Base-by-base conservation (phyloP, 1,284 basidiomycete genomes). In the Taiwanofungus camphoratus region DNA sequence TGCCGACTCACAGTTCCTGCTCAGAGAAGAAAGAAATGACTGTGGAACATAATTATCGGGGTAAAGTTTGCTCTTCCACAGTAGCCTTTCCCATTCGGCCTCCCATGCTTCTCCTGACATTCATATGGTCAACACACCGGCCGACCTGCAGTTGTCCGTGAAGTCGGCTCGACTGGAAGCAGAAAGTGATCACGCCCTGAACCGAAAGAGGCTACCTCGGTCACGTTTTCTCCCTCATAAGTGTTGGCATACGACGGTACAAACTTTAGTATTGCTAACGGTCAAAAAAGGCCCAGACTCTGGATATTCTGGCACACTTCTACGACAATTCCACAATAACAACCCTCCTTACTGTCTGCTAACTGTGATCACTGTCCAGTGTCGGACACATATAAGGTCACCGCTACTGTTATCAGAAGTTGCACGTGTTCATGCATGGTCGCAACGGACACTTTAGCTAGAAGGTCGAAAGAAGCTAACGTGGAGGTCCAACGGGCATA, bases 41-140 rank as follows among this genome's bases (percentile, higher is more conserved):
- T 67, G 66, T 8, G 88, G 86, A 39, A 96, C 84, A 65, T 92
- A 80, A 61, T 94, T 92, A 66, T 96, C 93, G 12, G 87, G 80
- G 59, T 76, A 87, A 4, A 76, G 69, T 58, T 87, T 87, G 48
- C 64, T 68, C 58, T 82, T 82, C 91, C 92, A 96, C 15, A 97
- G 76, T n/a, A 88, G 72, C 58, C 83, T 87, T 59, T 84, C 78
- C 88, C 91, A 95, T 52, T 67, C 57, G 34, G 45, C 53, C 60
- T 83, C 77, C 87, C 88, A 93, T 50, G 61, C 55, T 36, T 48
- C 51, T 42, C 36, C 46, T 42, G 53, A 51, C 61, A 61, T 62
- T 49, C 53, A 56, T 56, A 36, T 34, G 36, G 36, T 13, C 23
- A n/a, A 35, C 15, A 30, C 11, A 16, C 21, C 6, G 12, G 32